Conservation (phyloP, 1,284 basidiomycete genomes). For the Malassezia dermatis region DNA sequence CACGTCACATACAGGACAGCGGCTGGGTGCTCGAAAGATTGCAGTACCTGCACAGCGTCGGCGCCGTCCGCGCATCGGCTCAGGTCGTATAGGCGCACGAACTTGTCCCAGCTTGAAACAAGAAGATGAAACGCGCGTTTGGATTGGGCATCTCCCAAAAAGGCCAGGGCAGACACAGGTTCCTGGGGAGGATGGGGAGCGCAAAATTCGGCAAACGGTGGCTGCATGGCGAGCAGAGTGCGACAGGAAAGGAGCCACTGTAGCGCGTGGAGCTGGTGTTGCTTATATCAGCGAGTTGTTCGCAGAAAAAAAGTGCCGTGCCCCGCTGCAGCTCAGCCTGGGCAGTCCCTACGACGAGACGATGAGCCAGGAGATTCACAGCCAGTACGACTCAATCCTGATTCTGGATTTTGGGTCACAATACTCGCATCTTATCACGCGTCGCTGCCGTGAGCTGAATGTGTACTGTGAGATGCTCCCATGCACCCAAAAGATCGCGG, state of each 20-base stretch:
- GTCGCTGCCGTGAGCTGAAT: constrained; percentile 93
- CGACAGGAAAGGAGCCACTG: not conserved
- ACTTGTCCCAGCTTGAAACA: constrained; percentile 38
- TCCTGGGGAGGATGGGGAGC: constrained; percentile 16
- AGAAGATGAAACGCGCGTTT: constrained; percentile 20
- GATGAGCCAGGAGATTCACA: constrained; percentile 60
- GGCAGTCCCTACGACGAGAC: not conserved
- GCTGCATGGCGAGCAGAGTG: not conserved
- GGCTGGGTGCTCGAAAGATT: constrained; percentile 35
- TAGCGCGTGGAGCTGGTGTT: not conserved
- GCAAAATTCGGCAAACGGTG: not conserved
- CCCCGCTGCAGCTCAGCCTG: not conserved
- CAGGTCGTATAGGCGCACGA: constrained; percentile 32
- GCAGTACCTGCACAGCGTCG: constrained; percentile 16
- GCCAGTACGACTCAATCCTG: constrained; percentile 89
- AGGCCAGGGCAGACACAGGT: constrained; percentile 25
- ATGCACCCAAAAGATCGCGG: constrained; percentile 82
- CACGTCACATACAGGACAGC: constrained; percentile 43
- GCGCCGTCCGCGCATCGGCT: not conserved
- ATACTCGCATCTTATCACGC: constrained; percentile 96
- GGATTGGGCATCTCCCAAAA: constrained; percentile 18
- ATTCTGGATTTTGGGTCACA: constrained; percentile 98
- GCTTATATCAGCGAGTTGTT: not conserved
- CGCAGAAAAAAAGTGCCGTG: constrained; percentile 1
- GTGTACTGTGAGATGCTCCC: constrained; percentile 98